Percentiles rank a stretch among this genome's conserved stretches.
phyloP scores from a whole-genome alignment of 805 yeast genomes.

The Metschnikowia baotianmanensis region DNA sequence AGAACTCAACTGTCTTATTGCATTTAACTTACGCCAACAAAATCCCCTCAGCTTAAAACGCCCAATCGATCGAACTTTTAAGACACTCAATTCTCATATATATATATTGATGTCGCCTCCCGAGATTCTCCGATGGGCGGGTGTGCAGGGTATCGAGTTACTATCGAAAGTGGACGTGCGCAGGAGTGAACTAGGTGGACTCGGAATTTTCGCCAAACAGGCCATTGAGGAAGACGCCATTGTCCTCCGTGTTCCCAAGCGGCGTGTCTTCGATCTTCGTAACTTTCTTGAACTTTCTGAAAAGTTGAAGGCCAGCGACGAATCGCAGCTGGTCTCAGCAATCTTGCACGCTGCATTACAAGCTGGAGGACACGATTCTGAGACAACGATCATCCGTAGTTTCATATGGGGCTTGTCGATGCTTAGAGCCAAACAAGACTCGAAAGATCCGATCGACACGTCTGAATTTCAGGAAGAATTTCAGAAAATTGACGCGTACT shows the following conservation, averaged over 20 bases:
- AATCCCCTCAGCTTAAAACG: too few species aligned
- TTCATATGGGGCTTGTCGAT: slow-evolving; percentile 15
- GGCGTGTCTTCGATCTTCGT: slow-evolving; percentile 10
- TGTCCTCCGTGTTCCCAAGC: slow-evolving; percentile 15
- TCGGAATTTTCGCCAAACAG: slow-evolving; percentile 10
- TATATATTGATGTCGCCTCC: background rate
- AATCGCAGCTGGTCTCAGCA: slow-evolving; percentile 1
- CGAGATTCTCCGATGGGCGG: slow-evolving; percentile 9
- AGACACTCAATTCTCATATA: too few species aligned
- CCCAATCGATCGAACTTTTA: too few species aligned
- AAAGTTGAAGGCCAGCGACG: slow-evolving; percentile 5
- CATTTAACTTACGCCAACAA: too few species aligned
- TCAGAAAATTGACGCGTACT: slow-evolving; percentile 9
- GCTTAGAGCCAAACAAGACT: background rate
- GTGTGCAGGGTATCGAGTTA: slow-evolving; percentile 5
- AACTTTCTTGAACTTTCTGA: slow-evolving; percentile 7
- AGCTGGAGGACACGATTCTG: slow-evolving; percentile 10
- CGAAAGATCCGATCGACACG: too few species aligned
- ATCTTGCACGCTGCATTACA: slow-evolving; percentile 9
- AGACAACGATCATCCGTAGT: slow-evolving; percentile 17
- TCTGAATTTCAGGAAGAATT: too few species aligned
- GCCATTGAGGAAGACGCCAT: slow-evolving; percentile 6
- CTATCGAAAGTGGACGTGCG: slow-evolving; percentile 5
- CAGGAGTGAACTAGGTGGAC: slow-evolving; percentile 15
- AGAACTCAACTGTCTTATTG: too few species aligned